Percentiles rank a stretch among this genome's conserved stretches.
phyloP scores from a whole-genome alignment of 2,329 filamentous ascomycete species.

The Talaromyces amestolkiae region DNA sequence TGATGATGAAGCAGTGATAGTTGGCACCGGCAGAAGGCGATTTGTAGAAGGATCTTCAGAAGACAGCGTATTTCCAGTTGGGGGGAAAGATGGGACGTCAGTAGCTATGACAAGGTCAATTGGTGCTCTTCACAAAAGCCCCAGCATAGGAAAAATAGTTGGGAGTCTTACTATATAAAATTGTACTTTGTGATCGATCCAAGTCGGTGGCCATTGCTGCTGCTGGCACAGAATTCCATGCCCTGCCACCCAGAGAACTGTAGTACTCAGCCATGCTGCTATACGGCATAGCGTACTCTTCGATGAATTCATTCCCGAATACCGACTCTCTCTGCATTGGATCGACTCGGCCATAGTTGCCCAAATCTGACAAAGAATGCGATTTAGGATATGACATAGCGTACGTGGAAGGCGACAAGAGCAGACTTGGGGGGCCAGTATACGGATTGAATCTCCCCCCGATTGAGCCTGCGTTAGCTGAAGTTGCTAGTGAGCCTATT shows the following conservation, averaged over 20 bases:
- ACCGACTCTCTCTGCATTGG: constrained; percentile 27
- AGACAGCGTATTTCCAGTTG: constrained; percentile 25
- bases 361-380: constrained; percentile 29
- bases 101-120: constrained; percentile 28
- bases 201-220: not conserved
- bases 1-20: constrained; percentile 26
- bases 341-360: constrained; percentile 22
- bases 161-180: constrained; percentile 28
- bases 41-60: constrained; percentile 29
- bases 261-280: constrained; percentile 29
- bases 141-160: constrained; percentile 20
- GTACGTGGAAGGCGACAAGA: constrained; percentile 5
- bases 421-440: not conserved
- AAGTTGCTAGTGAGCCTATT: not conserved
- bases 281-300: constrained; percentile 29
- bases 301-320: constrained; percentile 31
- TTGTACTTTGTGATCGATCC: constrained; percentile 24
- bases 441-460: not conserved
- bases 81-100: constrained; percentile 29
- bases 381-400: constrained; percentile 22
- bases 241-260: constrained; percentile 29
- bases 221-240: constrained; percentile 29
- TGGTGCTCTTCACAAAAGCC: constrained; percentile 18
- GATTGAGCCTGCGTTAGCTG: constrained; percentile 5
- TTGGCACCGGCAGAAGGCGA: constrained; percentile 38